Evolutionary conservation across 768 basidiomycete species (phyloP).

Genomic region (Lactifluus volemus): DNA sequence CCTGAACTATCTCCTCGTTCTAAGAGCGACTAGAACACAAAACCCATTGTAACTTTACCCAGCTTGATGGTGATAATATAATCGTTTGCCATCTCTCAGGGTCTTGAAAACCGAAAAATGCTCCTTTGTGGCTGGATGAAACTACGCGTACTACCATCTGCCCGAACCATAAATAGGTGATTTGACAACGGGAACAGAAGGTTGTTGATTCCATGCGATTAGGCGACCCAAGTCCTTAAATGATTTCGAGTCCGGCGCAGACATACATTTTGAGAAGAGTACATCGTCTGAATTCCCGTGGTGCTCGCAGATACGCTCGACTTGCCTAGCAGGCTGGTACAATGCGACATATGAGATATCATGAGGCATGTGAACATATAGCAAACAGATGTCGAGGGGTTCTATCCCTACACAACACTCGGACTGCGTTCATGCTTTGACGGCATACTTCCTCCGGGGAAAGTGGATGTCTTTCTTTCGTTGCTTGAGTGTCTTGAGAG

Average conservation of each 20-base stretch:
- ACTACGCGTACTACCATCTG: not conserved
- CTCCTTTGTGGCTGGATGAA: not conserved
- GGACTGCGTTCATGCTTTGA: constrained; percentile 63
- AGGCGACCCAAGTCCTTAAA: not conserved
- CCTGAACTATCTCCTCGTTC: constrained; percentile 5
- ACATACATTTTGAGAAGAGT: not conserved
- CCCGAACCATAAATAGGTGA: not conserved
- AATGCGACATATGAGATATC: constrained; percentile 12
- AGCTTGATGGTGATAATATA: not conserved
- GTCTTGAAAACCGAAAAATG: not conserved
- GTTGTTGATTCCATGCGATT: not conserved
- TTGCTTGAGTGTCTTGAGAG: constrained; percentile 86
- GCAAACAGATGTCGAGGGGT: constrained; percentile 26
- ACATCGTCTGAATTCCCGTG: constrained; percentile 2
- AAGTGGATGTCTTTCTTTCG: constrained; percentile 93
- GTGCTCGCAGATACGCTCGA: not conserved
- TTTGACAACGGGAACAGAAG: not conserved
- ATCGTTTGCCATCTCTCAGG: not conserved
- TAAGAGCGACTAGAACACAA: constrained; percentile 9
- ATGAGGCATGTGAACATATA: constrained; percentile 27
- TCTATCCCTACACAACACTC: constrained; percentile 19
- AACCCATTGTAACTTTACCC: not conserved
- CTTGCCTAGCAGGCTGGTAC: constrained; percentile 1
- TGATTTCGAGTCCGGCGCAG: not conserved
- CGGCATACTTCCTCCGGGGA: constrained; percentile 88